These are phyloP conservation scores for Mortierella sp. DNA, from an alignment of 371 early-diverging fungal genomes.

Conservation along the genomic window DNA sequence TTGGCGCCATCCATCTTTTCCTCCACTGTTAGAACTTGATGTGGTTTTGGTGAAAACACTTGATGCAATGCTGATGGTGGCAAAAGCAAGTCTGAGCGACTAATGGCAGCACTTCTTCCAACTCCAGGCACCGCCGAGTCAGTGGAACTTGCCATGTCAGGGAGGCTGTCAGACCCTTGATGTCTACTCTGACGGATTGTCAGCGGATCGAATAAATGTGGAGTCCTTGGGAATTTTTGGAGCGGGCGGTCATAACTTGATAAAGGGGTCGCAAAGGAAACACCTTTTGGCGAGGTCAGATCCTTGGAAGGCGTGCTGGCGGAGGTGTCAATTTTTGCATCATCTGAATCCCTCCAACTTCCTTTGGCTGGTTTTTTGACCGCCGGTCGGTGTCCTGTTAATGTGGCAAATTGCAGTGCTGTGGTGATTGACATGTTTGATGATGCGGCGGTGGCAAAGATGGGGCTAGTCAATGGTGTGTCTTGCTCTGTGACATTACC, in stretches of 20 bases:
- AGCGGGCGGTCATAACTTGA: slow-evolving; percentile 43
- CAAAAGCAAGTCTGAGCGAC: slow-evolving; percentile 60
- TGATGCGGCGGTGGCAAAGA: background rate
- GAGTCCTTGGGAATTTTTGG: slow-evolving; percentile 59
- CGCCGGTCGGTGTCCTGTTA: slow-evolving; percentile 45
- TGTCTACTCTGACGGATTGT: slow-evolving; percentile 37
- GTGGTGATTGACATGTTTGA: slow-evolving; percentile 17
- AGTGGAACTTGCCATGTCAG: background rate
- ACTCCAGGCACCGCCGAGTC: background rate
- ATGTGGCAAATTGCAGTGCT: slow-evolving; percentile 45
- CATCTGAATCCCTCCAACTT: slow-evolving; percentile 27
- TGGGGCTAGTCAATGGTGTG: background rate
- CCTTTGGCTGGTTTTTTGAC: slow-evolving; percentile 52
- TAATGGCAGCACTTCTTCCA: slow-evolving; percentile 55
- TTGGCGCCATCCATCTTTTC: slow-evolving; percentile 73
- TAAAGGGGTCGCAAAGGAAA: slow-evolving; percentile 44
- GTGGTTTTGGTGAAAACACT: slow-evolving; percentile 35
- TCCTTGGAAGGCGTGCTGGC: background rate
- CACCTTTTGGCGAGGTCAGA: slow-evolving; percentile 34
- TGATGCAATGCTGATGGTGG: slow-evolving; percentile 44
- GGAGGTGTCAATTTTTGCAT: background rate
- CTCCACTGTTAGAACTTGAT: slow-evolving; percentile 59
- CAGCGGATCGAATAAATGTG: slow-evolving; percentile 61
- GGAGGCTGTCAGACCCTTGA: slow-evolving; percentile 12
- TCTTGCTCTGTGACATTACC: background rate